phyloP scores from a whole-genome alignment of 768 basidiomycete species.

The Suillus luteus region DNA sequence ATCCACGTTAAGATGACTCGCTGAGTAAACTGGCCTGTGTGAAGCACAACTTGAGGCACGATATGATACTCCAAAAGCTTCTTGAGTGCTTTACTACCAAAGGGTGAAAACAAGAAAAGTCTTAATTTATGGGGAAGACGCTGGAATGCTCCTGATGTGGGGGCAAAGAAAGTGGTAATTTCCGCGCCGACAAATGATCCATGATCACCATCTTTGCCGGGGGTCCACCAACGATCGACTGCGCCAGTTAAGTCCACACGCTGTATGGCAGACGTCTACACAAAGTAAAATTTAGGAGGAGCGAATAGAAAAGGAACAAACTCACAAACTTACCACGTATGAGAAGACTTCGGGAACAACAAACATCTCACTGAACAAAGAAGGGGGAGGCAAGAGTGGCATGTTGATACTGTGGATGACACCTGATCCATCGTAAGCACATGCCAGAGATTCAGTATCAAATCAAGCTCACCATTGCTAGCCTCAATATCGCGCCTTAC shows the following conservation, averaged over 20 bases:
- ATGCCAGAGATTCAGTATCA: background rate
- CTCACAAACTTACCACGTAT: constrained; percentile 41
- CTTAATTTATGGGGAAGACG: constrained; percentile 51
- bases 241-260: constrained; percentile 46
- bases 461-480: constrained; percentile 47
- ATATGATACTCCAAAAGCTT: constrained; percentile 63
- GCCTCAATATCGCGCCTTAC: constrained; percentile 44
- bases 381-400: constrained; percentile 57
- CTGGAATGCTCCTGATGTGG: constrained; percentile 50
- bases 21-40: constrained; percentile 43
- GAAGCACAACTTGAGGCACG: constrained; percentile 49
- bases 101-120: constrained; percentile 61
- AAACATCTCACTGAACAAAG: constrained; percentile 51
- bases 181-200: constrained; percentile 46
- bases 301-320: background rate
- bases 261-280: constrained; percentile 58
- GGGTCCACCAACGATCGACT: constrained; percentile 48
- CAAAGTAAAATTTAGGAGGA: constrained; percentile 2
- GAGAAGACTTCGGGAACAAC: constrained; percentile 46
- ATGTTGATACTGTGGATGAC: constrained; percentile 55
- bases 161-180: constrained; percentile 57
- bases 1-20: background rate
- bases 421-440: constrained; percentile 29
- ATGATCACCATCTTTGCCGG: constrained; percentile 36
- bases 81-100: constrained; percentile 49